Percentiles rank a stretch among this genome's conserved stretches.
Conservation (phyloP, 164 flowering plant genomes). For the Tetrastigma voinierianum region DNA sequence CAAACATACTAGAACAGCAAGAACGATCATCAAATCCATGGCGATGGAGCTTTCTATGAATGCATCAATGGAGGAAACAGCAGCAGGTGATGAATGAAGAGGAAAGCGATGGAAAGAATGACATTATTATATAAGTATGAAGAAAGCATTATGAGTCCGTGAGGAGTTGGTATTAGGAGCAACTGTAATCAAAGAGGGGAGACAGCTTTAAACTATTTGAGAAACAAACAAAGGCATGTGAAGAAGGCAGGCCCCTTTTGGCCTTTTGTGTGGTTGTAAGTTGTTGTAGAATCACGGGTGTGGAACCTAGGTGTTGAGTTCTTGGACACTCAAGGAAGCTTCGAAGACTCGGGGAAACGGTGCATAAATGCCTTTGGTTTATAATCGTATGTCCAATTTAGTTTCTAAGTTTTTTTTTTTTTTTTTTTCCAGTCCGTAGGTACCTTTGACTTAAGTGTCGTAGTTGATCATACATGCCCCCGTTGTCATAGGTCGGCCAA, state of each 20-base stretch:
- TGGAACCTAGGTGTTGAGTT: not conserved
- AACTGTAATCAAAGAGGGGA: constrained; percentile 19
- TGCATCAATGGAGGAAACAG: not conserved
- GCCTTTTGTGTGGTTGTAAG: constrained; percentile 10
- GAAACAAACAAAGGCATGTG: constrained; percentile 47
- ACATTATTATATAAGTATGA: not conserved
- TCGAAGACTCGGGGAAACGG: no score
- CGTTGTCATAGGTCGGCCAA: no score
- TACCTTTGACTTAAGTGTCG: no score
- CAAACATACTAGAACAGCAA: constrained; percentile 16
- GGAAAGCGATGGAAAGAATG: not conserved
- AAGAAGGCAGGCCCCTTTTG: constrained; percentile 26
- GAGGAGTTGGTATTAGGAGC: constrained; percentile 31
- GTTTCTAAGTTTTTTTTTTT: no score
- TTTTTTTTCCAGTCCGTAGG: no score
- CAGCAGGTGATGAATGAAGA: not conserved
- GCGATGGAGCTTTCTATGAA: constrained; percentile 6
- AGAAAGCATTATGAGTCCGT: constrained; percentile 29
- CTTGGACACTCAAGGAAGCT: not conserved
- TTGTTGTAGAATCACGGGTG: not conserved
- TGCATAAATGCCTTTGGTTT: no score
- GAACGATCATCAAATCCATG: constrained; percentile 22
- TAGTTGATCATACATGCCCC: no score
- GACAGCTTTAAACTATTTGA: constrained; percentile 19
- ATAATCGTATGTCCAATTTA: no score